Conservation (phyloP, 371 early-diverging fungal genomes). For the Blastocladiella emersonii region DNA sequence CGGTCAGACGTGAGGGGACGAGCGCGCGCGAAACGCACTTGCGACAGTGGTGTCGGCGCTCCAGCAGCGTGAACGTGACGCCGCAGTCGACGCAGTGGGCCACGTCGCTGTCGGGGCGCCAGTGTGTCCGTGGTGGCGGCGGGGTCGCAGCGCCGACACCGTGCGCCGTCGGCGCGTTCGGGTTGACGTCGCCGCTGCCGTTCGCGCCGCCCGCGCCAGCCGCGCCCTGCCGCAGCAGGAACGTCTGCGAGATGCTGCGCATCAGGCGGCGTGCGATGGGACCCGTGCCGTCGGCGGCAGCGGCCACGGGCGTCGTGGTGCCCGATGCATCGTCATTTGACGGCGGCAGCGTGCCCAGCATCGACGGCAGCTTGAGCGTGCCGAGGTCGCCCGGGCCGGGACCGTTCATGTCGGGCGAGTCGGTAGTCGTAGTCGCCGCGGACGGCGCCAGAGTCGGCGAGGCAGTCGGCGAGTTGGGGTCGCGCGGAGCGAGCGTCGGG, state of each 20-base stretch:
- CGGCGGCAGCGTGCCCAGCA: too few species aligned
- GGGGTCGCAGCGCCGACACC: background rate
- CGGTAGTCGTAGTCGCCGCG: too few species aligned
- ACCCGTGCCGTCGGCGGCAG: too few species aligned
- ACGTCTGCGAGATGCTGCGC: background rate
- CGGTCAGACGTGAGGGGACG: too few species aligned
- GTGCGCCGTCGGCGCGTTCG: background rate
- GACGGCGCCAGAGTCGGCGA: too few species aligned
- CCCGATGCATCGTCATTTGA: too few species aligned
- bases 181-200: background rate
- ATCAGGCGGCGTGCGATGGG: background rate
- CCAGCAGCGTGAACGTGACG: background rate
- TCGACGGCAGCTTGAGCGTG: too few species aligned
- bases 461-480: too few species aligned
- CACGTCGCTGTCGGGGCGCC: slow-evolving; percentile 8
- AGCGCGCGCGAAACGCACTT: slow-evolving; percentile 1
- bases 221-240: background rate
- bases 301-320: too few species aligned
- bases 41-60: slow-evolving; percentile 12
- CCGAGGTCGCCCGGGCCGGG: too few species aligned
- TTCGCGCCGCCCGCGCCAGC: background rate
- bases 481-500: too few species aligned
- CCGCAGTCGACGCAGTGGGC: slow-evolving; percentile 6
- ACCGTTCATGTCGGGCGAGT: too few species aligned
- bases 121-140: background rate